Evolutionary conservation across 352 stramenopile species (phyloP), one percentile per base, ranked within the genome.

Genomic region (Phytophthora litchii): DNA sequence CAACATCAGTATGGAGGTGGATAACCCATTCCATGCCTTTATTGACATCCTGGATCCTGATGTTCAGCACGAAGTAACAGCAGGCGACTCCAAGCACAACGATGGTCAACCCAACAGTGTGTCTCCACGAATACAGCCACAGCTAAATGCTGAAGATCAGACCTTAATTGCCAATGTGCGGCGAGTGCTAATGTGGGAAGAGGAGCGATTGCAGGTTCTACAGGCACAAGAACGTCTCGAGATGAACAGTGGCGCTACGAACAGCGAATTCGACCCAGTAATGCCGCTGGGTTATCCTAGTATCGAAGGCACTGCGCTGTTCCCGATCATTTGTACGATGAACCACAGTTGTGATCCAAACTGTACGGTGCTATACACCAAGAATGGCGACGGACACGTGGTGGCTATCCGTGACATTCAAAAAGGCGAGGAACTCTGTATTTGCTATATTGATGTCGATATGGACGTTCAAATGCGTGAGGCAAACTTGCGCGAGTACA

Each of bases 271-370:
- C 13, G 66, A 67, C 21, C 53, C 62, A 0, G 41, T 48, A 23
- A 68, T 70, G 46, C 77, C 43, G 51, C 73, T 57, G 54, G 74
- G 46, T 9, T 88, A 64, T 60, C 62, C 45, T 43, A 77, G 64
- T 41, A 68, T 98, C 16, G 96, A 98, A 60, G 96, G 96, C 38
- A 98, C 95, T 1, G 92, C 94, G 27, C 79, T 98, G 51, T 98
- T 96, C 68, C 78, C 87, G 16, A 84, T 89, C 29, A 89, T 96
- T 29, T 98, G 94, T 66, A 98, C 94, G 60, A 98, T 98, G 92
- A 99, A 99, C 76, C 96, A 99, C 78, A 97, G 88, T 46, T 99
- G 95, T 70, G 78, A 91, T 38, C 92, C 92, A 0, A 98, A 98
- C 70, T 93, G 95, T 40, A 86, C 91, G 3, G 79, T 97, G 20